phyloP scores from a whole-genome alignment of 148 eudicot species.

The Fagopyrum homotropicum region DNA sequence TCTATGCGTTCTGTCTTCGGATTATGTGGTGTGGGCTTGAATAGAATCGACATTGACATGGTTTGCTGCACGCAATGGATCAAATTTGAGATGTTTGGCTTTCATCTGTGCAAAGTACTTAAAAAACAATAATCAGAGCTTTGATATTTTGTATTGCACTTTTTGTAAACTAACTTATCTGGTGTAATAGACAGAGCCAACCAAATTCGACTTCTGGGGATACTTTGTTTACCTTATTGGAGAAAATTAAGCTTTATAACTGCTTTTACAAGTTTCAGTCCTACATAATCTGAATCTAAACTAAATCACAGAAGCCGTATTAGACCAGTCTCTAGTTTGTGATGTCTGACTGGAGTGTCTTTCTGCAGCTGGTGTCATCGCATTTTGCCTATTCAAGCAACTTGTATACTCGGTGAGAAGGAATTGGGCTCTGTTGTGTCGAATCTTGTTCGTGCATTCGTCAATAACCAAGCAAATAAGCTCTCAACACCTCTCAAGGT shows the following conservation, averaged over 20 bases:
- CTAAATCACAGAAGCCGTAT: not conserved
- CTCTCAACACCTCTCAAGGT: slow-evolving; percentile 56
- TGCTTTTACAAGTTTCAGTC: not conserved
- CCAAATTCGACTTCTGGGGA: not conserved
- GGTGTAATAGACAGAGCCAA: not conserved
- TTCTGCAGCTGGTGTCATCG: slow-evolving; percentile 80
- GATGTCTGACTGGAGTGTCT: slow-evolving; percentile 10
- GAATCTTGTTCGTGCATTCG: slow-evolving; percentile 48
- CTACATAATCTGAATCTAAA: not conserved
- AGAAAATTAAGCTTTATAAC: not conserved
- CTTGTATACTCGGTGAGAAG: slow-evolving; percentile 57
- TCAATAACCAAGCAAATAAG: slow-evolving; percentile 32
- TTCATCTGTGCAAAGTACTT: slow-evolving; percentile 1
- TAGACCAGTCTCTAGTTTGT: not conserved
- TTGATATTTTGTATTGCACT: not conserved
- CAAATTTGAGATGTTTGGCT: not conserved
- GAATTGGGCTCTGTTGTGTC: slow-evolving; percentile 42
- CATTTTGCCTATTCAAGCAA: slow-evolving; percentile 75
- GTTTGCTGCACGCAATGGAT: not conserved
- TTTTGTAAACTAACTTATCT: not conserved
- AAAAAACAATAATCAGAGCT: not conserved
- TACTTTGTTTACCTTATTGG: not conserved
- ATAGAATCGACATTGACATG: not conserved
- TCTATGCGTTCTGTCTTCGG: not conserved
- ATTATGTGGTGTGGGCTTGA: not conserved